Evolutionary conservation across 108 stramenopile species (phyloP).

Genomic region (Craspedostauros australis): DNA sequence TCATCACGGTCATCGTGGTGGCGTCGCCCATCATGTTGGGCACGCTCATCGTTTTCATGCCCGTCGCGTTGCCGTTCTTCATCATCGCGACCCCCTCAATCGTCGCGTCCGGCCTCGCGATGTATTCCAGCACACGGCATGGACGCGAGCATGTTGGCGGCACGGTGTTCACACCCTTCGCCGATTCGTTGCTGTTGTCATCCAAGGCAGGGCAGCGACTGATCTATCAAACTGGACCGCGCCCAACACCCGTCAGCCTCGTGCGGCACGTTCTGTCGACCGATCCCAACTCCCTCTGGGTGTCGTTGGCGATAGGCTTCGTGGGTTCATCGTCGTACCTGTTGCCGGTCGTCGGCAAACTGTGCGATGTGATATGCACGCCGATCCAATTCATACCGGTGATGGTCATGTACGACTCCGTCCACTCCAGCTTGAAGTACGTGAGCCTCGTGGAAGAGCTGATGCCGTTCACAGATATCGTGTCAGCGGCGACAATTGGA

Average conservation of each 20-base stretch:
- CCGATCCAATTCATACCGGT: slow-evolving; percentile 77
- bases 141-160: slow-evolving; percentile 43
- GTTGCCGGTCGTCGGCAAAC: slow-evolving; percentile 84
- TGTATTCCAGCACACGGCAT: slow-evolving; percentile 49
- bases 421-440: slow-evolving; percentile 68
- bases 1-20: slow-evolving; percentile 43
- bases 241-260: slow-evolving; percentile 62
- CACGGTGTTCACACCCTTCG: slow-evolving; percentile 36
- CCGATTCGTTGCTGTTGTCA: slow-evolving; percentile 41
- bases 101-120: slow-evolving; percentile 11
- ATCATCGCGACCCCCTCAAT: background rate
- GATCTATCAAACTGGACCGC: slow-evolving; percentile 74
- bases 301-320: slow-evolving; percentile 67
- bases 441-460: slow-evolving; percentile 78
- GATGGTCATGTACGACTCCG: slow-evolving; percentile 82
- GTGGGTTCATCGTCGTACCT: slow-evolving; percentile 76
- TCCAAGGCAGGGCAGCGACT: slow-evolving; percentile 53
- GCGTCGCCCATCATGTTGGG: slow-evolving; percentile 49
- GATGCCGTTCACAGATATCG: slow-evolving; percentile 89
- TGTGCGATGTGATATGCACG: slow-evolving; percentile 83
- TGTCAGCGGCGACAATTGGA: slow-evolving; percentile 85
- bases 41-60: slow-evolving; percentile 54
- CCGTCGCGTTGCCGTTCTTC: slow-evolving; percentile 55
- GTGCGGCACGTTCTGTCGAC: slow-evolving; percentile 53
- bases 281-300: slow-evolving; percentile 47